Base-by-base conservation (phyloP, 352 stramenopile genomes). In the Achlya hypogyna region DNA sequence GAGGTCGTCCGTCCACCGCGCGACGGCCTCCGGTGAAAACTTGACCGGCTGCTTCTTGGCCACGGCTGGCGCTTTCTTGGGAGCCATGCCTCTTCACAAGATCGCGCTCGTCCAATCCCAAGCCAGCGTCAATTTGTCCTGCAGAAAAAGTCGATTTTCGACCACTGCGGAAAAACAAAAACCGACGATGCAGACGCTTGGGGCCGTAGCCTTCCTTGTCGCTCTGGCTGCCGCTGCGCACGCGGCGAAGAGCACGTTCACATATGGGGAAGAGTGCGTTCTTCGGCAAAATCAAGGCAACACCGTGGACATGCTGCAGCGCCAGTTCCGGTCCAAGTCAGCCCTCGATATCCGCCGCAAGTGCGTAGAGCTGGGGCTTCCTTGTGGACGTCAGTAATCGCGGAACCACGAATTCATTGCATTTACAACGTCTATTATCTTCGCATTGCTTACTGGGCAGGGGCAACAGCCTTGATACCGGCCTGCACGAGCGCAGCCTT, bases 241-340 rank as follows among this genome's bases (percentile, higher is more conserved):
- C 12, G 12, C n/a, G 2, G 49, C 49, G 10, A 56, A 56, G 31
- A 20, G 10, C 10, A 4, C 49, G 10, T 67, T 67, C 27, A 54
- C 60, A 10, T 67, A 67, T 34, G 60, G 42, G 10, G 60, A 67
- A 67, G 60, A 67, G 32, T 67, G 60, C 34, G 27, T 67, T 23
- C n/a, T 67, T 23, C 45, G 51, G 3, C 60, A 67, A 28, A 42
- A 52, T 20, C 60, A 67, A 67, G 27, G 23, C 12, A 49, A 67
- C 27, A 45, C 60, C 2, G 43, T 67, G 18, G 60, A 67, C 4
- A 67, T 54, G 38, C 42, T 67, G 32, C 16, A 49, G 22, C 29
- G 60, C 12, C 60, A 58, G 28, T 25, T 67, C 10, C 42, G 51
- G 31, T 20, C 28, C 23, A 28, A 45, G 20, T 58, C 38, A 3